These are phyloP conservation scores for Thermothielavioides terrestris DNA, from an alignment of 495 filamentous ascomycete species.

Conservation along the genomic window DNA sequence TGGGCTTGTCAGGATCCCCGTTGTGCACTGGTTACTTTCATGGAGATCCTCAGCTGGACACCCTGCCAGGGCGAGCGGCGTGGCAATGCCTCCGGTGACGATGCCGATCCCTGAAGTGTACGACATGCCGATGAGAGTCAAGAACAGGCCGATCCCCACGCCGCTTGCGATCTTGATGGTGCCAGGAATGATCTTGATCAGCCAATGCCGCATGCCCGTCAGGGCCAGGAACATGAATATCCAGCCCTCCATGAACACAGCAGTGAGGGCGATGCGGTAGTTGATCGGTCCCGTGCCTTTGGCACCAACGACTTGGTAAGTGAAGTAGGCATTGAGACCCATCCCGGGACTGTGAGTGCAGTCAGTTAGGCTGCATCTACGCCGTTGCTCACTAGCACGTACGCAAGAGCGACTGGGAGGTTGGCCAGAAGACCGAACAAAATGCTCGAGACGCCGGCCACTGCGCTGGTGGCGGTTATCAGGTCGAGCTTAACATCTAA, in stretches of 20 bases:
- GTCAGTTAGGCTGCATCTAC: conserved; percentile 10
- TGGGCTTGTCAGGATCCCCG: conserved; percentile 57
- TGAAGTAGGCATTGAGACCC: conserved; percentile 75
- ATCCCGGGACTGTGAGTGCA: conserved; percentile 55
- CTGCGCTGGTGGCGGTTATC: conserved; percentile 68
- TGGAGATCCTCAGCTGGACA: conserved; percentile 43
- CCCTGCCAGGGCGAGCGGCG: conserved; percentile 62
- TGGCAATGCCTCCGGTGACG: conserved; percentile 50
- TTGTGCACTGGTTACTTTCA: conserved; percentile 28
- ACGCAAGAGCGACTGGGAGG: conserved; percentile 47
- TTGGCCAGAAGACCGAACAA: conserved; percentile 48
- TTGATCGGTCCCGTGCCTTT: conserved; percentile 59
- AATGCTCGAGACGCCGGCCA: conserved; percentile 48
- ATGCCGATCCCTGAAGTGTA: conserved; percentile 69
- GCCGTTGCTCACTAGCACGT: conserved; percentile 30
- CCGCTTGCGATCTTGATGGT: conserved; percentile 77
- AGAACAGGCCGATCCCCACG: conserved; percentile 69
- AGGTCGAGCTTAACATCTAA: conserved; percentile 61
- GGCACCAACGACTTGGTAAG: conserved; percentile 74
- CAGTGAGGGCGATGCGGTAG: conserved; percentile 65
- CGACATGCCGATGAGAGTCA: conserved; percentile 69
- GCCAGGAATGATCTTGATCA: conserved; percentile 66
- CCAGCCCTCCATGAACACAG: conserved; percentile 73
- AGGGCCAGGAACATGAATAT: conserved; percentile 56
- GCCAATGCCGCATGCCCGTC: conserved; percentile 75